A percentile compares a stretch with the other conserved stretches of the same genome.
Evolutionary conservation across 2,329 filamentous ascomycete genomes (phyloP).

Genomic region (Teratosphaeria gauchensis): DNA sequence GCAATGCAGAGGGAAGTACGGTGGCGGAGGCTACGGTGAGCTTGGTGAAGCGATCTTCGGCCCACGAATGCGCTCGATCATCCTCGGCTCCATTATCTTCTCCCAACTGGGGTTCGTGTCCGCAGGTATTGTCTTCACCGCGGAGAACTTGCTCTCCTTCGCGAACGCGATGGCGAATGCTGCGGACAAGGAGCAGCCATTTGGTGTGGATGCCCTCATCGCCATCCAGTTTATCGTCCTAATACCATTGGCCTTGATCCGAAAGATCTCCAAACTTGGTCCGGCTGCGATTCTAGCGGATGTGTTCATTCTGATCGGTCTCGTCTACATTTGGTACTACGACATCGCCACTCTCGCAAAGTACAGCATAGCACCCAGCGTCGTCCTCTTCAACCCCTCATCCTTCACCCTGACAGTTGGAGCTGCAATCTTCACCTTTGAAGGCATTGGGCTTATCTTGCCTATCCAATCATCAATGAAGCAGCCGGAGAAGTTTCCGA

Average conservation of each 20-base stretch:
- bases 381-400: constrained; percentile 60
- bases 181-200: constrained; percentile 32
- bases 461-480: constrained; percentile 70
- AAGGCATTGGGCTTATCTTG: constrained; percentile 66
- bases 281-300: constrained; percentile 60
- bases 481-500: constrained; percentile 56
- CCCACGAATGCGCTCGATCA: constrained; percentile 51
- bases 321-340: constrained; percentile 65
- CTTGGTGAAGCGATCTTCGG: constrained; percentile 59
- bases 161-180: constrained; percentile 48
- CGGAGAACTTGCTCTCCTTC: constrained; percentile 63
- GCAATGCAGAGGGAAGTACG: constrained; percentile 53
- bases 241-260: constrained; percentile 58
- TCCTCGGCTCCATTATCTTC: constrained; percentile 60
- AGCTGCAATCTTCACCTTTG: constrained; percentile 67
- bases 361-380: constrained; percentile 49
- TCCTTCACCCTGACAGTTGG: constrained; percentile 63
- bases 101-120: constrained; percentile 73
- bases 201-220: constrained; percentile 53
- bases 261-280: constrained; percentile 66
- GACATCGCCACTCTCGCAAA: constrained; percentile 50
- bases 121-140: constrained; percentile 66
- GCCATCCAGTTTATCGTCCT: constrained; percentile 55
- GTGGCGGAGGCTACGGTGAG: constrained; percentile 63
- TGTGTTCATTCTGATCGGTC: constrained; percentile 59